Evolutionary conservation across 441 rosid genomes (phyloP), one percentile per base, ranked within the genome.

Genomic region (Iberis amara): DNA sequence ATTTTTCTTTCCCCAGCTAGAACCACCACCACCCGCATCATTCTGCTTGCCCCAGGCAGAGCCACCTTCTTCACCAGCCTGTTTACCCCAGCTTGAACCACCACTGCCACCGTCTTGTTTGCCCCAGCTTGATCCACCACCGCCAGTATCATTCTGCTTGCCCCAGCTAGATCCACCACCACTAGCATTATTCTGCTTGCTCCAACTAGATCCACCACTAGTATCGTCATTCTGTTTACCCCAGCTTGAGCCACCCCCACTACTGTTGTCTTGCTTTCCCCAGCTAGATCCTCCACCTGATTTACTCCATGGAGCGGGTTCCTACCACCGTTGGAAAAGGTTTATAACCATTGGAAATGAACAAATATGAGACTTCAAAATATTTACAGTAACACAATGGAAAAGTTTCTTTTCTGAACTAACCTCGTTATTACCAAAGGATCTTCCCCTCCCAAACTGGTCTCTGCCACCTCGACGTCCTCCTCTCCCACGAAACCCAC

Each of bases 371-470:
- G 56, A 41, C 21, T 40, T 53, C 24, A 18, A 8, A 28, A 39
- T 23, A 32, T 31, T 26, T 14, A 41, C 11, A 35, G 11, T 47
- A 30, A 38, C 9, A 26, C 7, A 31, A 43, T n/a, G 1, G 12
- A 15, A 47, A 21, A 12, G 1, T 4, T 11, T 39, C 1, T 21
- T 6, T 5, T 40, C n/a, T 18, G 35, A 66, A 39, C 65, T 53
- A 52, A 66, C 70, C 65, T 52, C 61, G 8, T 65, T 59, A 36
- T 59, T 66, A 15, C 66, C 60, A 54, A 66, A 74, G 8, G 79
- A 69, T 62, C 77, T 74, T 64, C 78, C 80, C 52, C 71, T 55
- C 42, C 79, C 85, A 78, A 47, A 78, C 33, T 74, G 76, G 67
- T 66, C 74, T 60, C 76, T 65, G 39, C 70, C 76, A 47, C 85